Conservation (phyloP, 768 basidiomycete species). For the Tulasnella sp. region DNA sequence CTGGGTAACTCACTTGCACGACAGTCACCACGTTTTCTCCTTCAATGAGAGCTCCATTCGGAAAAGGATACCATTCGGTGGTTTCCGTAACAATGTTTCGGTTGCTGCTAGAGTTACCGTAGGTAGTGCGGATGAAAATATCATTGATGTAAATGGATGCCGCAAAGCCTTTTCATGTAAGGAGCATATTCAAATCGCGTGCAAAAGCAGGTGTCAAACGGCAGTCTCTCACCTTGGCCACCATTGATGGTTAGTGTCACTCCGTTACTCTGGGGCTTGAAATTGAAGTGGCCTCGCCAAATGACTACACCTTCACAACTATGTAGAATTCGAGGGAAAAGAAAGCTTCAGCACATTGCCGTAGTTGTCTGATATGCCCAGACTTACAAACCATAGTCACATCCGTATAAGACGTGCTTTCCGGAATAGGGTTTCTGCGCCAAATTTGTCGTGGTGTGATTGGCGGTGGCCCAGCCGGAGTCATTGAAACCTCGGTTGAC, state of each 20-base stretch:
- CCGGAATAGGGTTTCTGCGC: conserved; percentile 59
- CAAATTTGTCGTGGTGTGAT: conserved; percentile 64
- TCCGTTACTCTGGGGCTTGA: conserved; percentile 45
- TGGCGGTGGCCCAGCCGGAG: conserved; percentile 48
- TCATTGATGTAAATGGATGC: conserved; percentile 74
- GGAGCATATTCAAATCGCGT: neutral
- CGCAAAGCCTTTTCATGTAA: conserved; percentile 48
- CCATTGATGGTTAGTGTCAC: conserved; percentile 71
- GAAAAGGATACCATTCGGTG: conserved; percentile 55
- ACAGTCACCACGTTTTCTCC: conserved; percentile 71
- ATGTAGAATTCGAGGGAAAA: neutral
- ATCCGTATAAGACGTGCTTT: conserved; percentile 69
- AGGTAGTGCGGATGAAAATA: conserved; percentile 57
- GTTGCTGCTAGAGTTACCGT: conserved; percentile 67
- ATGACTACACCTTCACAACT: conserved; percentile 77
- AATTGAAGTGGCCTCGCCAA: conserved; percentile 71
- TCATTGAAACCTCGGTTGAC: conserved; percentile 47
- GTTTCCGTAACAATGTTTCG: conserved; percentile 49
- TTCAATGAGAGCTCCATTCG: conserved; percentile 37
- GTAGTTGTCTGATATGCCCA: no score
- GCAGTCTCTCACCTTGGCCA: conserved; percentile 50
- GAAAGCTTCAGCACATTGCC: neutral
- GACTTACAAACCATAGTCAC: conserved; percentile 74
- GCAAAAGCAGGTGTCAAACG: neutral
- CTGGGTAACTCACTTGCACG: conserved; percentile 39